Conservation (phyloP, 108 stramenopile genomes). For the Fragilaria crotonensis region DNA sequence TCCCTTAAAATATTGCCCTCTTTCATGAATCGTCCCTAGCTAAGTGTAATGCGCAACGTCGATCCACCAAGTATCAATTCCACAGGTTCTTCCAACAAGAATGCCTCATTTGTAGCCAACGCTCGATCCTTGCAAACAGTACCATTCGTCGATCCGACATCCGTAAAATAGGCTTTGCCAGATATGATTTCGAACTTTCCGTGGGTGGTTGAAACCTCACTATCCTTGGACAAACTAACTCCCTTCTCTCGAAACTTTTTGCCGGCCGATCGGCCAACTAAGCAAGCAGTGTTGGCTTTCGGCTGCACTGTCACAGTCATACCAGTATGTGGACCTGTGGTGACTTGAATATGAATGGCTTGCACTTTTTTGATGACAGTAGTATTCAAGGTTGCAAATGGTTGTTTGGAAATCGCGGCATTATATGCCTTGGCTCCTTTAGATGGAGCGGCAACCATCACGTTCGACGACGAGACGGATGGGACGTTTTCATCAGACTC, state of each 20-base stretch:
- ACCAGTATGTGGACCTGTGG: slow-evolving; percentile 45
- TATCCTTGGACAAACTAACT: slow-evolving; percentile 58
- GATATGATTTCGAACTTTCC: slow-evolving; percentile 44
- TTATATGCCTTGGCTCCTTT: too few relatives aligned
- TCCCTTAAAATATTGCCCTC: too few relatives aligned
- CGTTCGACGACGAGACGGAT: too few relatives aligned
- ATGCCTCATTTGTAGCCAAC: slow-evolving; percentile 30
- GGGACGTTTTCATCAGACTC: neutral
- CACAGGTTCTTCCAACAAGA: slow-evolving; percentile 37
- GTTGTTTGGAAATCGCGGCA: too few relatives aligned
- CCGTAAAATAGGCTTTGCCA: slow-evolving; percentile 51
- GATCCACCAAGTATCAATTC: slow-evolving; percentile 43
- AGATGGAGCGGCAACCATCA: too few relatives aligned
- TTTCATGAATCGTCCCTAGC: too few relatives aligned
- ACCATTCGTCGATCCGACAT: slow-evolving; percentile 83
- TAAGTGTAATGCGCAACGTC: slow-evolving; percentile 18
- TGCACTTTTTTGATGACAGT: too few relatives aligned
- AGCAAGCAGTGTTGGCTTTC: slow-evolving; percentile 28
- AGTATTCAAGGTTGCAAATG: too few relatives aligned
- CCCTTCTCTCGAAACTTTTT: slow-evolving; percentile 73
- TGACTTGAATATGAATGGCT: slow-evolving; percentile 41
- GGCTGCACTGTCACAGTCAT: slow-evolving; percentile 32
- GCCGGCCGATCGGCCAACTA: slow-evolving; percentile 63
- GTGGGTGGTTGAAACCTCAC: slow-evolving; percentile 80
- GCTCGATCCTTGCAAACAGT: slow-evolving; percentile 17